phyloP scores from a whole-genome alignment of 2,329 filamentous ascomycete species.

The Colletotrichum higginsianum region DNA sequence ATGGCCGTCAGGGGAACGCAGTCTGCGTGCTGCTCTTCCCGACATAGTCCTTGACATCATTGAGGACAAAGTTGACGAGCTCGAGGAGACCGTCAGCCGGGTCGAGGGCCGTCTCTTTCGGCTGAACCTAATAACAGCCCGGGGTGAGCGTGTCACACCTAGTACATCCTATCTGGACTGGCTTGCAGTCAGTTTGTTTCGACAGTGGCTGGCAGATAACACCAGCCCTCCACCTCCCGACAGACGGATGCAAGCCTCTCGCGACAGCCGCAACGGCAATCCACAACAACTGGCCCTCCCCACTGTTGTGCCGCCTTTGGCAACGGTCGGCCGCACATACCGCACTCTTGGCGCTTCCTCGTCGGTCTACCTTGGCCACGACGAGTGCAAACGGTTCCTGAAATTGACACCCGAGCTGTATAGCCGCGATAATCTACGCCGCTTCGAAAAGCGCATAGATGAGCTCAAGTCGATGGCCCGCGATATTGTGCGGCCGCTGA shows the following conservation, averaged over 20 bases:
- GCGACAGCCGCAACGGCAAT: slow-evolving; percentile 50
- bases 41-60: slow-evolving; percentile 87
- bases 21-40: slow-evolving; percentile 81
- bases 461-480: slow-evolving; percentile 88
- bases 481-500: slow-evolving; percentile 86
- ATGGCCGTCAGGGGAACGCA: slow-evolving; percentile 87
- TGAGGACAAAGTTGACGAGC: slow-evolving; percentile 94
- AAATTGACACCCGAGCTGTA: slow-evolving; percentile 88
- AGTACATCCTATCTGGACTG: slow-evolving; percentile 88
- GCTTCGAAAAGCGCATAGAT: slow-evolving; percentile 89
- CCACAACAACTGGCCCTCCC: slow-evolving; percentile 53
- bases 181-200: slow-evolving; percentile 88
- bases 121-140: slow-evolving; percentile 81
- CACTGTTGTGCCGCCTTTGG: slow-evolving; percentile 62
- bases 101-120: slow-evolving; percentile 88
- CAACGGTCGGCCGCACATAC: slow-evolving; percentile 80
- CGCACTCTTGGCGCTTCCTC: slow-evolving; percentile 79
- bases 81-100: slow-evolving; percentile 85
- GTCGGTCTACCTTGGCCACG: slow-evolving; percentile 80
- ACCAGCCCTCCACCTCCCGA: slow-evolving; percentile 76
- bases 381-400: slow-evolving; percentile 92
- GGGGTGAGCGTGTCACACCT: slow-evolving; percentile 87
- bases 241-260: slow-evolving; percentile 48
- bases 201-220: slow-evolving; percentile 94
- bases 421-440: slow-evolving; percentile 85